Base-by-base conservation (phyloP, 108 stramenopile genomes). In the Cyclotella cryptica region DNA sequence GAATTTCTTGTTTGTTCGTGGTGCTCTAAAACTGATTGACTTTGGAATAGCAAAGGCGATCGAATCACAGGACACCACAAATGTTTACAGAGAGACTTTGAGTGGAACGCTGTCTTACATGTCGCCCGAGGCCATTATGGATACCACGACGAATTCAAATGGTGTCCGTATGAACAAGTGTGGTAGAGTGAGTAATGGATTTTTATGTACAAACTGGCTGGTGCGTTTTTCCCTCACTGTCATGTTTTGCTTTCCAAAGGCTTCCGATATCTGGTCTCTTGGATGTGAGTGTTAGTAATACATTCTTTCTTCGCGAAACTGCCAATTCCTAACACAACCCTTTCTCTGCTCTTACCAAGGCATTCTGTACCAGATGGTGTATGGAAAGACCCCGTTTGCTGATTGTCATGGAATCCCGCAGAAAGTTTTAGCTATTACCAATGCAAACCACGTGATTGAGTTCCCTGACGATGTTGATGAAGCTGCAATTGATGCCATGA, bases 91-190 rank as follows among this genome's bases (percentile, higher is more conserved):
- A 41, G 98, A 99, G 74, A 94, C 88, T 59, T 96, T 98, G 51
- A 96, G 98, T 66, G 99, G 99, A 30, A 99, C 99, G 2, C 80
- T 98, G n/a, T 99, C 98, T 77, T 99, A 99, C 75, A 99, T 99
- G 98, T 92, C 90, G 3, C 99, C 99, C 3, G 99, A 99, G 81
- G 96, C 98, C 0, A 95, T 99, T 24, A 77, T 95, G 62, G 97
- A 98, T 69, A 96, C 92, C 57, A 62, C 89, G 81, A 71, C 83
- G 65, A 77, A 92, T 87, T 84, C 82, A 22, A 83, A 83, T 41
- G 82, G 82, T n/a, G 76, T 77, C 60, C 74, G 76, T 15, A 66
- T 83, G 12, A 83, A 83, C 26, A 87, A 84, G 71, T 87, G 88
- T 46, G 93, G 93, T 44, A 69, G 90, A 71, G 90, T 89, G 68